phyloP scores from a whole-genome alignment of 495 filamentous ascomycete species.

The Zalerion maritima region DNA sequence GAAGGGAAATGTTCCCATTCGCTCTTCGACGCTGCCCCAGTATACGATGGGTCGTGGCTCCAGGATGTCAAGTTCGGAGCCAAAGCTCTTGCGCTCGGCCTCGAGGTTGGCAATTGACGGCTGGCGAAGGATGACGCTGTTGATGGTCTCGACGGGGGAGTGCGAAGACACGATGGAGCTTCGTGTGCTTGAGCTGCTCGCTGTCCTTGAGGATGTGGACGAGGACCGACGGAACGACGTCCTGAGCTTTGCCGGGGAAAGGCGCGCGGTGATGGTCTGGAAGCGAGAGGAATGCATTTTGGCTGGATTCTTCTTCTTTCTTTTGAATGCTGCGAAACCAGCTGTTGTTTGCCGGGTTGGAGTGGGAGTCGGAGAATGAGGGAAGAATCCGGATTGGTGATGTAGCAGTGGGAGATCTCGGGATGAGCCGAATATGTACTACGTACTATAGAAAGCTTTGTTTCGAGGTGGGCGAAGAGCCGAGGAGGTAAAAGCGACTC shows the following conservation, averaged over 20 bases:
- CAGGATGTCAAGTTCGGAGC: constrained; percentile 31
- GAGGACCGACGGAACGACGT: constrained; percentile 35
- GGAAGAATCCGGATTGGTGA: not conserved
- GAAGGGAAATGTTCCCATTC: constrained; percentile 30
- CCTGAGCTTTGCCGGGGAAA: constrained; percentile 29
- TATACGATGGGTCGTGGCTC: constrained; percentile 39
- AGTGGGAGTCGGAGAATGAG: too few species aligned
- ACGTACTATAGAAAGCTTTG: too few species aligned
- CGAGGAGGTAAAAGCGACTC: too few species aligned
- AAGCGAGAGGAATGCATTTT: constrained; percentile 34
- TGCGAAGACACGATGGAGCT: constrained; percentile 21
- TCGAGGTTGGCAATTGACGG: constrained; percentile 29
- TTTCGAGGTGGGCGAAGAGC: too few species aligned
- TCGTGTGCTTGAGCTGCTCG: constrained; percentile 25
- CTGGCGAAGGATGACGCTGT: constrained; percentile 34
- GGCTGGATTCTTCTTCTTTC: constrained; percentile 3
- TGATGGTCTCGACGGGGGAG: constrained; percentile 28
- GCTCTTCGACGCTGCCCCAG: constrained; percentile 40
- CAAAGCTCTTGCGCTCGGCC: constrained; percentile 31
- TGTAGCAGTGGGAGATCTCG: not conserved
- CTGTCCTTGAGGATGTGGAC: constrained; percentile 19
- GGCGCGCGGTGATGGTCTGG: constrained; percentile 32
- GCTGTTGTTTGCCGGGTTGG: too few species aligned
- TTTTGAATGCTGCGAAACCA: too few species aligned
- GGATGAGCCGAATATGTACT: too few species aligned